Percentiles rank a stretch among this genome's conserved stretches.
These are phyloP conservation scores for Saccharomycopsis vini DNA, from an alignment of 805 yeast species.

Conservation along the genomic window DNA sequence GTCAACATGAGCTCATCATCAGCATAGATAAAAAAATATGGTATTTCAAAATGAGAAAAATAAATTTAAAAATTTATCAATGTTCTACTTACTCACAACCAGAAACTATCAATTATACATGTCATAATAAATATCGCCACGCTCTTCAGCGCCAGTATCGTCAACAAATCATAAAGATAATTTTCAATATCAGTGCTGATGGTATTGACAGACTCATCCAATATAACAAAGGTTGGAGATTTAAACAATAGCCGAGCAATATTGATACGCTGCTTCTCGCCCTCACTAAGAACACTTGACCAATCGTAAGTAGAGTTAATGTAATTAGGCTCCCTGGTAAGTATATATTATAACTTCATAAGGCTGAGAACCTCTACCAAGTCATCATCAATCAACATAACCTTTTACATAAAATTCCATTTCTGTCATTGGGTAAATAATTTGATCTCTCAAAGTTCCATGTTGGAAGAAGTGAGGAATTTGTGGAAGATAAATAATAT, in stretches of 20 bases:
- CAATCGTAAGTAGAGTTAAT: constrained; percentile 50
- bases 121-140: neutral
- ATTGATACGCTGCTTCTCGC: constrained; percentile 85
- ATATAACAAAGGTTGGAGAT: constrained; percentile 68
- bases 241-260: constrained; percentile 80
- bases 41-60: neutral
- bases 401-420: constrained; percentile 71
- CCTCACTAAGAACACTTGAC: constrained; percentile 93
- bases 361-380: constrained; percentile 58
- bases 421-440: constrained; percentile 77
- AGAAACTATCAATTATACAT: neutral
- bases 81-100: neutral
- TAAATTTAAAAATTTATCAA: too few species aligned
- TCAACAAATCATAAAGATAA: constrained; percentile 67
- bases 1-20: neutral
- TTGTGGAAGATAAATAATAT: constrained; percentile 76
- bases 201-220: constrained; percentile 94
- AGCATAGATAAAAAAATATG: neutral
- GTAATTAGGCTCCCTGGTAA: constrained; percentile 40
- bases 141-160: constrained; percentile 22
- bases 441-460: constrained; percentile 85
- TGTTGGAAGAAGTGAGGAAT: constrained; percentile 66
- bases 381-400: constrained; percentile 56
- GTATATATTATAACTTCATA: constrained; percentile 73
- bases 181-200: constrained; percentile 87